Percentiles rank a stretch among this genome's conserved stretches.
These are phyloP conservation scores for Gaeumannomyces sp. DNA, from an alignment of 2,329 filamentous ascomycete species.

Conservation along the genomic window DNA sequence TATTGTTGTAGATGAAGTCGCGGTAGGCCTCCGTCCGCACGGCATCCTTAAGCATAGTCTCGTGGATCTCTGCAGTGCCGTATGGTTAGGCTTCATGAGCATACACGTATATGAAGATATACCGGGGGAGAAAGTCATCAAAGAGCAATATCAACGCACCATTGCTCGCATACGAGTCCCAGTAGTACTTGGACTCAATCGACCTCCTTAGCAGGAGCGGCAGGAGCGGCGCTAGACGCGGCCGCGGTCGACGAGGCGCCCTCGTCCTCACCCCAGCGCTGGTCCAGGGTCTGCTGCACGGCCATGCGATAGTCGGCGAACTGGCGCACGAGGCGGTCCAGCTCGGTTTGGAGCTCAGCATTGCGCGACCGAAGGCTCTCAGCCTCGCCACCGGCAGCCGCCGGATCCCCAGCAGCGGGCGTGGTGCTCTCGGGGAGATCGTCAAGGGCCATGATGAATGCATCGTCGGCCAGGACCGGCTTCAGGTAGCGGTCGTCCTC, in stretches of 20 bases:
- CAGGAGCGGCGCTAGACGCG: conserved; percentile 1
- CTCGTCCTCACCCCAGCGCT: conserved; percentile 54
- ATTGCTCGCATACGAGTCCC: conserved; percentile 56
- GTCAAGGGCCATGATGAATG: conserved; percentile 79
- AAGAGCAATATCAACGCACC: conserved; percentile 36
- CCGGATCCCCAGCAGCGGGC: conserved; percentile 14
- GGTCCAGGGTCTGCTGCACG: conserved; percentile 60
- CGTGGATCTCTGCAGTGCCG: conserved; percentile 67
- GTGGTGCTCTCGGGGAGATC: conserved; percentile 54
- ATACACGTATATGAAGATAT: background rate
- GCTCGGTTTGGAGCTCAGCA: conserved; percentile 51
- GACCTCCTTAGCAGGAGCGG: conserved; percentile 19
- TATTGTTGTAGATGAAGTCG: conserved; percentile 91
- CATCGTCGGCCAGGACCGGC: conserved; percentile 83
- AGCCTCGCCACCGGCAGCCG: conserved; percentile 18
- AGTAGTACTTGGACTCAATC: conserved; percentile 42
- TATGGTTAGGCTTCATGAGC: background rate
- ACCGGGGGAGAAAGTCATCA: conserved; percentile 5
- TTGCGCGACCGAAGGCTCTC: conserved; percentile 43
- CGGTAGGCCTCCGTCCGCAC: conserved; percentile 87
- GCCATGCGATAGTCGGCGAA: conserved; percentile 60
- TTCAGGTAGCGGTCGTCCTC: conserved; percentile 76
- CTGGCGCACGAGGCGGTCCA: conserved; percentile 52
- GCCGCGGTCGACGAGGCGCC: conserved; percentile 25
- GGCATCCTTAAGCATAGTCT: conserved; percentile 89